Base-by-base conservation (phyloP, 2,329 filamentous ascomycete genomes). In the Leptographium radiaticola region DNA sequence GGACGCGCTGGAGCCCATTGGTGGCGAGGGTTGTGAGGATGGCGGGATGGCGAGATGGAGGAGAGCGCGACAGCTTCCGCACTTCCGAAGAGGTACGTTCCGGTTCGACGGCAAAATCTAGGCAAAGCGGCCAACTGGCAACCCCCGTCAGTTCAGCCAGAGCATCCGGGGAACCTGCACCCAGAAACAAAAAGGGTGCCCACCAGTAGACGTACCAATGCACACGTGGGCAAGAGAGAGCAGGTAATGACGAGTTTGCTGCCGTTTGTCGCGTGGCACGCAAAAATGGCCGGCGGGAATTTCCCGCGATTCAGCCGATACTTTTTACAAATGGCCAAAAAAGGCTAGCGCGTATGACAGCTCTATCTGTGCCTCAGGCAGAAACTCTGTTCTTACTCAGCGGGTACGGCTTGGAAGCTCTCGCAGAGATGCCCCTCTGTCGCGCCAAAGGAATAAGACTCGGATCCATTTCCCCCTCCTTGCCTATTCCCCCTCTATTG, bases 1-100 rank as follows among this genome's bases (percentile, higher is more conserved):
- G 58, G 77, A 81, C 62, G 75, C 70, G 69, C 67, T 74, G 63
- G 75, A 71, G 68, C 77, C 77, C 77, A 81, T 81, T 16, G 51
- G 33, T 11, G 12, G 33, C 7, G 15, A 36, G 18, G 12, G 31
- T 20, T 36, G 45, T 34, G 38, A 6, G 25, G 16, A 20, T 4
- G 39, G 15, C 9, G 25, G 7, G 43, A 15, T 16, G 43, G 43
- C 30, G 31, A 25, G 7, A 16, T 6, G 45, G 31, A 10, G n/a
- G 30, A 10, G 34, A 10, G 34, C 34, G 9, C 34, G 34, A 9
- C 9, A 36, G 18, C 9, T 44, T 45, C 43, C 43, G 43, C 43
- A 31, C 20, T n/a, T 45, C 43, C 43, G 43, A 31, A 13, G 12
- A 10, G 34, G 9, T 6, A 13, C 9, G 9, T 36, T 9, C 9